Percentiles rank a stretch among this genome's conserved stretches.
Evolutionary conservation across 176 grass and related monocot species (phyloP).

Genomic region (Juncus inflexus): DNA sequence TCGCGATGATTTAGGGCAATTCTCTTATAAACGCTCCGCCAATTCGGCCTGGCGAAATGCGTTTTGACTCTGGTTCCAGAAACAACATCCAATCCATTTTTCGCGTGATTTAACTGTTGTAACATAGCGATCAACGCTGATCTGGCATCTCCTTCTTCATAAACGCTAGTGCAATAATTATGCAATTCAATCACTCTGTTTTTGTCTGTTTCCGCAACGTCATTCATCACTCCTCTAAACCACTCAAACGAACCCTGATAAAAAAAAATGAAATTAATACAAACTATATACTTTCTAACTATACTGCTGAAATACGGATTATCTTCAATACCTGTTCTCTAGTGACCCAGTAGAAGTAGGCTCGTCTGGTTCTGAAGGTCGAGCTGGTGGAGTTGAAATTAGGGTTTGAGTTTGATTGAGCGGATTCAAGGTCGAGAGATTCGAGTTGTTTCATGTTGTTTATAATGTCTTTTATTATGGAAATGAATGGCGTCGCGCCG

Average conservation of each 20-base stretch:
- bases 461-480: conserved; percentile 92
- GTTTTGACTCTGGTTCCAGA: conserved; percentile 84
- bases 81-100: conserved; percentile 76
- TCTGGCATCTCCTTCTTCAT: conserved; percentile 88
- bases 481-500: conserved; percentile 91
- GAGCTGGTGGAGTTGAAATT: background rate
- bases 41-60: conserved; percentile 88
- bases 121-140: conserved; percentile 91
- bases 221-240: conserved; percentile 85
- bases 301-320: no score
- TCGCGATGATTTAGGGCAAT: conserved; percentile 69
- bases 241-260: conserved; percentile 72
- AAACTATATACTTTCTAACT: no score
- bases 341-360: conserved; percentile 97
- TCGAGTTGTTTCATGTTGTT: conserved; percentile 63
- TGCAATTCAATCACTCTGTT: conserved; percentile 83
- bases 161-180: conserved; percentile 93
- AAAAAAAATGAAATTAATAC: no score
- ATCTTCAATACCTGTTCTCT: conserved; percentile 39
- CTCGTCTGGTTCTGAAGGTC: conserved; percentile 57
- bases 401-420: background rate
- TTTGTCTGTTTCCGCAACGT: conserved; percentile 70
- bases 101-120: conserved; percentile 86
- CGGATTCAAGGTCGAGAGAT: conserved; percentile 32
- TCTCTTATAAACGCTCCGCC: conserved; percentile 77